Base-by-base conservation (phyloP, 2,329 filamentous ascomycete genomes). In the Talaromyces sp. region DNA sequence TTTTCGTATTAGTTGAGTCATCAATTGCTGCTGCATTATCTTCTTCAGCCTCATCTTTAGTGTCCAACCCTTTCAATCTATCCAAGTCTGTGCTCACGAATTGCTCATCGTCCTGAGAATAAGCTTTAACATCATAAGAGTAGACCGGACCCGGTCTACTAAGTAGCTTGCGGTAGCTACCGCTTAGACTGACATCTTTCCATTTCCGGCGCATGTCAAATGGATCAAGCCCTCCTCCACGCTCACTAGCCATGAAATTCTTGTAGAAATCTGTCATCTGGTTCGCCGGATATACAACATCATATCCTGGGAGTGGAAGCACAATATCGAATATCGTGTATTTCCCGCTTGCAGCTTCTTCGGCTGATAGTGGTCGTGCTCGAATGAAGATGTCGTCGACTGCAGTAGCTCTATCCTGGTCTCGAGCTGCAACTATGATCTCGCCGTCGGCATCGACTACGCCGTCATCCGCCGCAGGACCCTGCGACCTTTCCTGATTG, bases 11-110 rank as follows among this genome's bases (percentile, higher is more conserved):
- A 19, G 48, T 55, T 7, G 65, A 57, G 6, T 35, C 51, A 3
- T 33, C 28, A 46, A 19, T 19, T 17, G 21, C 31, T 15, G n/a
- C 41, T 22, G n/a, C 31, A 3, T 48, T 35, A 25, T 64, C 61
- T 7, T 53, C 33, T 7, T 53, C 33, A 10, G 61, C 61, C 19
- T 68, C 63, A 9, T 68, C 66, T 9, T 66, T 63, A 58, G 75
- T 73, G 35, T 75, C 71, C 13, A 17, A 9, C 36, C 75, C 75
- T 60, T 79, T 78, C 61, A 93, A 75, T 53, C 81, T 76, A 65
- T 97, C 89, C 58, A 94, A 68, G 71, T 99, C 94, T 0, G 94
- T 99, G 60, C 88, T 84, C 3, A 96, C 88, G 75, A 97, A 86
- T 75, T 97, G 92, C 75, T 95, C 86, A 35, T 87, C 84, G 28